phyloP scores from a whole-genome alignment of 2,329 filamentous ascomycete genomes.

The Phaeoacremonium minimum region DNA sequence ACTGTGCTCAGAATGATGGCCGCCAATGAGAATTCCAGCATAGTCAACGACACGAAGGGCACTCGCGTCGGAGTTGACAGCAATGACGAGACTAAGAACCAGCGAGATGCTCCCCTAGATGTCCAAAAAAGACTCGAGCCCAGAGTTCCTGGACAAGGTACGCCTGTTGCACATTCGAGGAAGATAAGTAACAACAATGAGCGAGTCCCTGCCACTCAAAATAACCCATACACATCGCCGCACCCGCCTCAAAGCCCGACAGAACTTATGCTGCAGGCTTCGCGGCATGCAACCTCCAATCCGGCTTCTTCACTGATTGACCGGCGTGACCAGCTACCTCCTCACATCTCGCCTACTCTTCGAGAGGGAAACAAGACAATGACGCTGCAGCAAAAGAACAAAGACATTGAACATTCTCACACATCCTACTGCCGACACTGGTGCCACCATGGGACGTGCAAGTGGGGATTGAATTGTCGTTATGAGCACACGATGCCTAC shows the following conservation, averaged over 20 bases:
- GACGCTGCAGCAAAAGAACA: not conserved
- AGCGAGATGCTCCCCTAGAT: not conserved
- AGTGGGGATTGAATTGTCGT: slow-evolving; percentile 35
- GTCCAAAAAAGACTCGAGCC: not conserved
- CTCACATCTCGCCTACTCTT: not conserved
- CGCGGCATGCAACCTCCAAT: slow-evolving; percentile 2
- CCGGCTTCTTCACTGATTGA: not conserved
- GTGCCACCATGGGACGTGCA: slow-evolving; percentile 43
- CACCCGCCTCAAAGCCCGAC: not conserved
- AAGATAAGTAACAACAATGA: not conserved
- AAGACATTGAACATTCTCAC: not conserved
- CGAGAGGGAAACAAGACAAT: not conserved
- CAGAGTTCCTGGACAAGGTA: not conserved
- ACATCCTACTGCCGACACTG: slow-evolving; percentile 37
- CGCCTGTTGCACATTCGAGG: not conserved
- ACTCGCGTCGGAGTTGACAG: not conserved
- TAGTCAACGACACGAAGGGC: not conserved
- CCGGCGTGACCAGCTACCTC: not conserved
- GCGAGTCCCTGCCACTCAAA: not conserved
- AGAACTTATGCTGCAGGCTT: slow-evolving; percentile 1
- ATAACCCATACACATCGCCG: not conserved
- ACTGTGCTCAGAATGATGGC: not conserved
- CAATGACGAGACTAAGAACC: not conserved
- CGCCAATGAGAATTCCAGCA: not conserved
- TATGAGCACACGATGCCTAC: slow-evolving; percentile 43